A percentile compares a stretch with the other conserved stretches of the same genome.
Conservation (phyloP, 2,329 filamentous ascomycete genomes). For the Clathrospora elynae region DNA sequence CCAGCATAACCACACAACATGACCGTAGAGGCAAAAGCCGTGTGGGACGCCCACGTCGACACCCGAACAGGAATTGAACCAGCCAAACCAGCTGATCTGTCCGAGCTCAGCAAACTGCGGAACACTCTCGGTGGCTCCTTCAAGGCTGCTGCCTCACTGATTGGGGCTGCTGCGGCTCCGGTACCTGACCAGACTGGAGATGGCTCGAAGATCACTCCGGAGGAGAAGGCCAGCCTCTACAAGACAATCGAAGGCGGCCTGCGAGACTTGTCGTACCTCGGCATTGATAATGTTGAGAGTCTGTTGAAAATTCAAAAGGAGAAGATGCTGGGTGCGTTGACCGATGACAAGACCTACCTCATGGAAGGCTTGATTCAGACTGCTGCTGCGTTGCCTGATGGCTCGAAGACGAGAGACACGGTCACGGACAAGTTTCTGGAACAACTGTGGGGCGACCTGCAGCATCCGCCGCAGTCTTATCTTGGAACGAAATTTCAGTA, state of each 20-base stretch:
- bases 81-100: slow-evolving; percentile 38
- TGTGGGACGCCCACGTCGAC: slow-evolving; percentile 39
- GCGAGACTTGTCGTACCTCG: slow-evolving; percentile 41
- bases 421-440: slow-evolving; percentile 54
- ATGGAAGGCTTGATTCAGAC: slow-evolving; percentile 63
- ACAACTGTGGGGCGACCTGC: slow-evolving; percentile 55
- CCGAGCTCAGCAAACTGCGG: slow-evolving; percentile 41
- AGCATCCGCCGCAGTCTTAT: slow-evolving; percentile 55
- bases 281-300: slow-evolving; percentile 45
- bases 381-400: slow-evolving; percentile 52
- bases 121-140: slow-evolving; percentile 38
- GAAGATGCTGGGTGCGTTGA: slow-evolving; percentile 55
- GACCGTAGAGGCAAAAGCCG: slow-evolving; percentile 30
- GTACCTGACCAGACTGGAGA: slow-evolving; percentile 51
- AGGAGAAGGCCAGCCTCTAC: slow-evolving; percentile 39
- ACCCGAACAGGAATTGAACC: slow-evolving; percentile 36
- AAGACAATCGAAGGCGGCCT: slow-evolving; percentile 44
- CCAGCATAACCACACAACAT: slow-evolving; percentile 16
- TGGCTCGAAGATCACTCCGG: slow-evolving; percentile 47
- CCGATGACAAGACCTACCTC: slow-evolving; percentile 66
- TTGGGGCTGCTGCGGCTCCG: slow-evolving; percentile 37
- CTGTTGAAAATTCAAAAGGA: slow-evolving; percentile 45
- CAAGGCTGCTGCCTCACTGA: slow-evolving; percentile 32
- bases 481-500: slow-evolving; percentile 54
- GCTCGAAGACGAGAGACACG: slow-evolving; percentile 45